Base-by-base conservation (phyloP, 805 yeast genomes). In the Candida namnaoensis region DNA sequence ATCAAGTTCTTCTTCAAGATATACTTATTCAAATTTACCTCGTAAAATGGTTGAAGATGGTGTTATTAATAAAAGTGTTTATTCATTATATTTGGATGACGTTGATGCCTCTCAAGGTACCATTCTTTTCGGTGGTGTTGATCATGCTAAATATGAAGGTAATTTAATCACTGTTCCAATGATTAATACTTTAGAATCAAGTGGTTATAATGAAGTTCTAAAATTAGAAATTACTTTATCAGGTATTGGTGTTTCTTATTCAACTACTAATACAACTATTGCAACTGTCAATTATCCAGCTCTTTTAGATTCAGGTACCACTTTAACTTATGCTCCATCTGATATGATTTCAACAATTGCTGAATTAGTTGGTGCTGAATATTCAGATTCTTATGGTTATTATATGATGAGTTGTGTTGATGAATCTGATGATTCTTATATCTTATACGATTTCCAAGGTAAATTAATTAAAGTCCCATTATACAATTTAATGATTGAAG, bases 101-200 rank as follows among this genome's bases (percentile, higher is more conserved):
- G 49, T 55, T 10, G 59, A 60, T 32, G 62, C 74, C 0, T 37
- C 51, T 5, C 45, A 64, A 1, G 90, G 88, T 6, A 60, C 69
- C n/a, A 65, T 83, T 19, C 57, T 83, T 38, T 84, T 84, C 64
- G 91, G 93, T 38, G 93, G 81, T 28, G 71, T 79, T 26, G 91
- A 83, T 52, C 74, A 71, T 44, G 69, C 75, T 34, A 82, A 81
- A 59, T 80, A 75, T 56, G 41, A 60, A 0, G 88, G 88, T 13
- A 46, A 57, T 13, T 58, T 80, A 33, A 57, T 66, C 30, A 60
- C 76, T 1, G 55, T 81, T 7, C 80, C 82, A 26, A 48, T 78
- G 35, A 61, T 80, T 47, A 78, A 78, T 56, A 60, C 74, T 1
- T 50, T 59, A 25, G 49, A 48, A 4, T 19, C 32, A 8, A 40